Percentiles rank a stretch among this genome's conserved stretches.
These are phyloP conservation scores for Vitis hybrid DNA, from an alignment of 177 flowering plant genomes.

Conservation along the genomic window DNA sequence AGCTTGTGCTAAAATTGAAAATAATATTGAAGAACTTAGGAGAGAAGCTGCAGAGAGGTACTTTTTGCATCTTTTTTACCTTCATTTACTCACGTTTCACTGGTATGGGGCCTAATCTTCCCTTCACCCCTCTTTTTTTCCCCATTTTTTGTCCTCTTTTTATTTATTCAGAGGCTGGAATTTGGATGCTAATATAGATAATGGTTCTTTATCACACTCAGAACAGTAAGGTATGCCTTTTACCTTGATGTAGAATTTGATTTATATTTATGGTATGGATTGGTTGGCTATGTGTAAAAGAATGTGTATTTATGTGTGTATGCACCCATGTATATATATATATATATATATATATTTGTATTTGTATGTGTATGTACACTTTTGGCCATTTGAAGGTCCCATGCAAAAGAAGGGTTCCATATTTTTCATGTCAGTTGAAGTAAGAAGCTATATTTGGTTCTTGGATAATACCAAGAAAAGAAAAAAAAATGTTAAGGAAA, in stretches of 20 bases:
- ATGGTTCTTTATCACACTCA: conserved; percentile 32
- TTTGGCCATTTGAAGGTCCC: too few relatives aligned
- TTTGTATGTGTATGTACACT: too few relatives aligned
- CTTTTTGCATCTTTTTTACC: background rate
- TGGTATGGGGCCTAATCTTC: background rate
- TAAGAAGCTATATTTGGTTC: too few relatives aligned
- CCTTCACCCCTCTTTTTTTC: too few relatives aligned
- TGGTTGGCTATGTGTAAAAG: too few relatives aligned
- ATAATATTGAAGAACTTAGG: conserved; percentile 46
- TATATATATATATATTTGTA: too few relatives aligned
- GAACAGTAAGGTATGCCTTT: conserved; percentile 31
- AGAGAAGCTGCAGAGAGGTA: conserved; percentile 77
- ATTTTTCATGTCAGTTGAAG: too few relatives aligned
- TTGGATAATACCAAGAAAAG: too few relatives aligned
- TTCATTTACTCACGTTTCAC: background rate
- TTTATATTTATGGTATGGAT: background rate
- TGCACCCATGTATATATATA: too few relatives aligned
- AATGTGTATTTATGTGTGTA: too few relatives aligned
- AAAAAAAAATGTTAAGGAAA: too few relatives aligned
- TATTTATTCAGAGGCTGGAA: conserved; percentile 60
- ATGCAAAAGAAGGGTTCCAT: too few relatives aligned
- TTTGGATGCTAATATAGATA: conserved; percentile 48
- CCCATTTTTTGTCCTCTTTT: background rate
- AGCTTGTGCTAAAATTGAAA: conserved; percentile 68
- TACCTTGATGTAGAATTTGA: conserved; percentile 2